Conservation (phyloP, 176 grass and related monocot species). For the barley (Hordeum vulgare) region DNA sequence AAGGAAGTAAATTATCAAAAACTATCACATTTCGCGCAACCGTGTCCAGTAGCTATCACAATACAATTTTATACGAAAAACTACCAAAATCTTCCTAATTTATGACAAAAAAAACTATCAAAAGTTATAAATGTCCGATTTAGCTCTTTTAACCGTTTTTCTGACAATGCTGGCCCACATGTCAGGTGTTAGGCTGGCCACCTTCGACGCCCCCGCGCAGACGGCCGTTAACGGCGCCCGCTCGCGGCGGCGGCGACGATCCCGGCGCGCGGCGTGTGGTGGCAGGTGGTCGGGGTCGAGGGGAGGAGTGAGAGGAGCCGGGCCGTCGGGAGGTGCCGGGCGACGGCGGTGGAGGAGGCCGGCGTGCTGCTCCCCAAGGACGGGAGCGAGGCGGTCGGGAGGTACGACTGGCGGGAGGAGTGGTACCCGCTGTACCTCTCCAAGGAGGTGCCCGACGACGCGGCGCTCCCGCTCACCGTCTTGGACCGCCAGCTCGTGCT, state of each 20-base stretch:
- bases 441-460: slow-evolving; percentile 69
- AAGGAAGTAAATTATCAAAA: too few species aligned
- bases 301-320: background rate
- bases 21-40: too few species aligned
- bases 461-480: slow-evolving; percentile 71
- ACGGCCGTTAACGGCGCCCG: too few species aligned
- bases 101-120: too few species aligned
- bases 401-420: slow-evolving; percentile 88
- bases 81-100: too few species aligned
- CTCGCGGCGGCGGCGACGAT: background rate
- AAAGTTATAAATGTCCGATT: too few species aligned
- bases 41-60: too few species aligned
- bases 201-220: too few species aligned
- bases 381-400: slow-evolving; percentile 10
- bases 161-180: too few species aligned
- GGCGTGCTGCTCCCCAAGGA: slow-evolving; percentile 55
- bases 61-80: too few species aligned
- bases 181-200: too few species aligned
- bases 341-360: slow-evolving; percentile 54
- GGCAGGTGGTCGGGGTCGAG: background rate
- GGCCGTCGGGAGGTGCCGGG: slow-evolving; percentile 1
- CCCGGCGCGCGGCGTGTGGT: background rate
- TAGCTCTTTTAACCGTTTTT: too few species aligned
- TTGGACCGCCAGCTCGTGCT: slow-evolving; percentile 89
- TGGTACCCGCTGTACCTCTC: slow-evolving; percentile 93